A percentile compares a stretch with the other conserved stretches of the same genome.
Evolutionary conservation across 2,329 filamentous ascomycete genomes (phyloP).

Genomic region (Tolypocladium tundrense): DNA sequence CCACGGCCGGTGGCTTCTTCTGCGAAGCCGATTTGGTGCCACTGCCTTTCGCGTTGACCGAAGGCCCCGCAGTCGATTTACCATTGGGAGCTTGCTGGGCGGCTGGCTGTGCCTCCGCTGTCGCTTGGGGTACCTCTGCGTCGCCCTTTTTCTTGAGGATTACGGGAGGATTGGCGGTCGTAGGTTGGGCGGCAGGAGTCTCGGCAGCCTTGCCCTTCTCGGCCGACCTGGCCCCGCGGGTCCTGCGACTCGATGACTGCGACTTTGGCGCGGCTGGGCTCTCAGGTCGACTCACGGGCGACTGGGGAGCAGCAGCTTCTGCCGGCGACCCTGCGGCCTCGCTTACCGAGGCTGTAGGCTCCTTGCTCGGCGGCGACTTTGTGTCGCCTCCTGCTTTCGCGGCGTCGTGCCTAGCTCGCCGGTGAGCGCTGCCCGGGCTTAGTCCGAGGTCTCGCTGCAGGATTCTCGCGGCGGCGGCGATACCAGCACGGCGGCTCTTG

Average conservation of each 20-base stretch:
- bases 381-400: constrained; percentile 42
- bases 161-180: constrained; percentile 22
- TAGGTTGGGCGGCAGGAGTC: constrained; percentile 14
- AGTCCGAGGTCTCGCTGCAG: constrained; percentile 57
- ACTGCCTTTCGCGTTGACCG: constrained; percentile 9
- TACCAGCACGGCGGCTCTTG: constrained; percentile 50
- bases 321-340: constrained; percentile 11
- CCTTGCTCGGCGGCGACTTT: constrained; percentile 28
- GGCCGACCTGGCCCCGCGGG: constrained; percentile 25
- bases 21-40: constrained; percentile 17
- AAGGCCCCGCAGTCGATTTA: constrained; percentile 10
- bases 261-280: constrained; percentile 13
- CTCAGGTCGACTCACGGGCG: constrained; percentile 12
- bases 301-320: constrained; percentile 8
- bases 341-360: constrained; percentile 11
- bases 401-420: constrained; percentile 48
- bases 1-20: constrained; percentile 21
- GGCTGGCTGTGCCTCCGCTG: constrained; percentile 6
- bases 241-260: constrained; percentile 17
- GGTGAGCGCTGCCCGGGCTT: constrained; percentile 51
- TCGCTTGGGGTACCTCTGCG: constrained; percentile 9
- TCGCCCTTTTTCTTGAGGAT: constrained; percentile 32
- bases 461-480: constrained; percentile 53
- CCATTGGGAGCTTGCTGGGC: constrained; percentile 5
- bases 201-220: constrained; percentile 28